Base-by-base conservation (phyloP, 2,329 filamentous ascomycete species). In the Scopulariopsis brevicaulis region DNA sequence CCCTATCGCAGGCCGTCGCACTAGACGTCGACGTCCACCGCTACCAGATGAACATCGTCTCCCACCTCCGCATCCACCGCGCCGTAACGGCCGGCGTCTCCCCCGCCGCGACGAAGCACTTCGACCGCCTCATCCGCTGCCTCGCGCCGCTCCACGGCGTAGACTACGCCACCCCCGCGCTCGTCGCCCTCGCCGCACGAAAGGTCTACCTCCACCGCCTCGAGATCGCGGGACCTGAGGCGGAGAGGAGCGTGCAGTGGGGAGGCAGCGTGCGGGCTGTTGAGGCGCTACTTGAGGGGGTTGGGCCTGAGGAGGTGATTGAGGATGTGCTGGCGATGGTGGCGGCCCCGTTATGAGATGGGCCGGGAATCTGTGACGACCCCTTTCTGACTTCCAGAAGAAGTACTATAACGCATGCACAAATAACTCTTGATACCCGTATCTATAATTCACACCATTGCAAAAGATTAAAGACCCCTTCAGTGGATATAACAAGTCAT, bases 201-300 rank as follows among this genome's bases (percentile, higher is more conserved):
- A 97, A 97, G 73, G 81, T 96, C 25, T 99, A 96, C 67, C 78
- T 87, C 20, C 94, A 99, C 72, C 85, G 91, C 10, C 84, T 99
- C 35, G 71, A 81, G 15, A 80, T 96, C 58, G 83, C 87, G 0
- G 71, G 73, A 1, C 80, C 89, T 1, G 80, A 83, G 61, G 82
- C 84, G 59, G 94, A 97, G 73, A 80, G 91, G 54, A 96, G 91
- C 68, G 80, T 96, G 75, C 90, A 96, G 69, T 99, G 95, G 84
- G 94, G 94, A 0, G 96, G 93, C 69, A 84, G 87, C 57, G 63
- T 87, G 0, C 77, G 80, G 34, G 87, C 88, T 4, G 82, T 96
- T 1, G 77, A 81, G 62, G 77, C 79, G 18, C 64, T 91, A 54
- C 71, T 96, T 2, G 82, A 86, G 35, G 81, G 74, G 6, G 68